These are phyloP conservation scores for Scopulariopsis brevicaulis DNA, from an alignment of 2,329 filamentous ascomycete genomes.

Conservation along the genomic window DNA sequence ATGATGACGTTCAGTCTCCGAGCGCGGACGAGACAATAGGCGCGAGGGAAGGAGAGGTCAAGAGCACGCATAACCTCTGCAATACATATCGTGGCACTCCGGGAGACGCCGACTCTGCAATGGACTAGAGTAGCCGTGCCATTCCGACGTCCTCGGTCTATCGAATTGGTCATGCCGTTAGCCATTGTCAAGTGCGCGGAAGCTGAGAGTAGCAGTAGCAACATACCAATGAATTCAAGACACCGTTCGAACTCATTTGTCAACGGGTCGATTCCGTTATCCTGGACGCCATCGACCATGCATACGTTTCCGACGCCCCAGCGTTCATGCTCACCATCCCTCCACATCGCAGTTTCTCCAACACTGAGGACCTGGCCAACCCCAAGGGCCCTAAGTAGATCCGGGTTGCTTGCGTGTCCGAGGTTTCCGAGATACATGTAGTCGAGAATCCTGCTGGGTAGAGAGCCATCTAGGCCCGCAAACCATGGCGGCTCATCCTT, in stretches of 20 bases:
- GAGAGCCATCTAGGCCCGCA: slow-evolving; percentile 71
- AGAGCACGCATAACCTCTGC: slow-evolving; percentile 91
- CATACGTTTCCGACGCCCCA: slow-evolving; percentile 76
- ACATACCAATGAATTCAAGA: slow-evolving; percentile 81
- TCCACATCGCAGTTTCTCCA: slow-evolving; percentile 79
- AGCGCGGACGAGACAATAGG: slow-evolving; percentile 93
- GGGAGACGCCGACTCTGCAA: slow-evolving; percentile 89
- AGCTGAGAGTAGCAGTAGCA: neutral
- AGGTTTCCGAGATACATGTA: slow-evolving; percentile 97
- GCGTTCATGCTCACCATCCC: slow-evolving; percentile 51
- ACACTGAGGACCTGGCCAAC: slow-evolving; percentile 86
- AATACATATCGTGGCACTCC: slow-evolving; percentile 95
- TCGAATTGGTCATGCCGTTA: neutral
- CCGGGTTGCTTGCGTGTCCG: slow-evolving; percentile 86
- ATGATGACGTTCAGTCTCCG: slow-evolving; percentile 94
- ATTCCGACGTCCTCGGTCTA: slow-evolving; percentile 67
- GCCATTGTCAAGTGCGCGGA: neutral
- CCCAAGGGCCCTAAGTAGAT: slow-evolving; percentile 65
- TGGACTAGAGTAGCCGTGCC: slow-evolving; percentile 86
- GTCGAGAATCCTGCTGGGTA: slow-evolving; percentile 78
- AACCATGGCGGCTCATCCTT: slow-evolving; percentile 68
- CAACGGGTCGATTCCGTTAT: slow-evolving; percentile 91
- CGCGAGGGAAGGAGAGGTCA: slow-evolving; percentile 73
- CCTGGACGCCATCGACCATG: slow-evolving; percentile 76
- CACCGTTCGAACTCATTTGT: slow-evolving; percentile 78